A percentile compares a stretch with the other conserved stretches of the same genome.
phyloP scores from a whole-genome alignment of 73 alveolate species.

The Paramecium primaurelia region DNA sequence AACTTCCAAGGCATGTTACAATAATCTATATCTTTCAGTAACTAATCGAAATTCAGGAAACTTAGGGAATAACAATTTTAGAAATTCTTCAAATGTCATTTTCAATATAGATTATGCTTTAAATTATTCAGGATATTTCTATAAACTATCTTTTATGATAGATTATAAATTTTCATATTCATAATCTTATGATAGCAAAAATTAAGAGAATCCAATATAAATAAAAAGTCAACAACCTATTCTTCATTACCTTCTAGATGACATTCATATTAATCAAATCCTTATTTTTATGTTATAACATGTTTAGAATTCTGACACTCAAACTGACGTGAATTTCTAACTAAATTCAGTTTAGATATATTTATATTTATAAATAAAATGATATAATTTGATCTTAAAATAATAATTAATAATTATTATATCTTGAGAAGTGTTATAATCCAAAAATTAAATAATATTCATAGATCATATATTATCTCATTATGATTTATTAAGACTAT shows the following conservation, averaged over 20 bases:
- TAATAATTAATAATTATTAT: too few species aligned
- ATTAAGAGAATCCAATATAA: constrained; percentile 91
- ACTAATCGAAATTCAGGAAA: constrained; percentile 77
- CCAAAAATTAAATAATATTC: too few species aligned
- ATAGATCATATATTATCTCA: too few species aligned
- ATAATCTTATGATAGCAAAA: constrained; percentile 90
- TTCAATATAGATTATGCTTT: constrained; percentile 64
- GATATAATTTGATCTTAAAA: too few species aligned
- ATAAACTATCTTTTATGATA: constrained; percentile 72
- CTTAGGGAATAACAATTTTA: constrained; percentile 66
- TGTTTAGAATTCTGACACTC: constrained; percentile 18
- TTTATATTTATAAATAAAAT: too few species aligned
- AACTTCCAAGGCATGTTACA: constrained; percentile 83
- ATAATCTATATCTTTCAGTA: constrained; percentile 87
- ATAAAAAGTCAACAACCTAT: constrained; percentile 64
- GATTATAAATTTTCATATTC: constrained; percentile 87
- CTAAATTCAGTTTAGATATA: not conserved
- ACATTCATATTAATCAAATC: constrained; percentile 52
- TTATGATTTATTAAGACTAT: too few species aligned
- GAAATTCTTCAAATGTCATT: constrained; percentile 66
- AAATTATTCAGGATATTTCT: constrained; percentile 74
- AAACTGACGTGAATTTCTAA: not conserved
- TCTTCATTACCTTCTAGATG: constrained; percentile 34
- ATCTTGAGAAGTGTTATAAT: too few species aligned
- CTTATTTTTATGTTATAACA: constrained; percentile 43